A percentile compares a stretch with the other conserved stretches of the same genome.
Evolutionary conservation across 495 filamentous ascomycete species (phyloP).

Genomic region (Viridothelium virens): DNA sequence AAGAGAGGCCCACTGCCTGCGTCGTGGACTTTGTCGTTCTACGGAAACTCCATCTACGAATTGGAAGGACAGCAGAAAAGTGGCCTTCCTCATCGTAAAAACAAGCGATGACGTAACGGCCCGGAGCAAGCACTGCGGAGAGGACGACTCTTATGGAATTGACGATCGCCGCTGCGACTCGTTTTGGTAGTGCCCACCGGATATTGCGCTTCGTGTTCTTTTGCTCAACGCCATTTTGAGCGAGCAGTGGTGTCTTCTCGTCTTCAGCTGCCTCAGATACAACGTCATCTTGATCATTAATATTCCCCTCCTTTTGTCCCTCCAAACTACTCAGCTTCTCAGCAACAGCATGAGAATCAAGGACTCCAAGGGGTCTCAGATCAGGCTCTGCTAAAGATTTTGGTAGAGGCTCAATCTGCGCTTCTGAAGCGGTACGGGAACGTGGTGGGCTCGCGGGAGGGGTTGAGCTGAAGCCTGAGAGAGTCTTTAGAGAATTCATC

Average conservation of each 20-base stretch:
- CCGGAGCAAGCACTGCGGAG: conserved; percentile 68
- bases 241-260: conserved; percentile 62
- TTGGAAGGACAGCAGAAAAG: conserved; percentile 50
- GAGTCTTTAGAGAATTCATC: conserved; percentile 98
- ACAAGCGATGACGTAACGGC: conserved; percentile 68
- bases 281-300: conserved; percentile 5
- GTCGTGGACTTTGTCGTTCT: conserved; percentile 34
- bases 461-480: conserved; percentile 68
- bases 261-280: conserved; percentile 28
- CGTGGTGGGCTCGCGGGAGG: conserved; percentile 37
- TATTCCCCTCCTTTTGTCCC: background rate
- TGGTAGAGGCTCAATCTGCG: conserved; percentile 20
- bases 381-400: conserved; percentile 11
- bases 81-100: conserved; percentile 72
- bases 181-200: conserved; percentile 51
- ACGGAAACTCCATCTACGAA: conserved; percentile 23
- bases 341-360: conserved; percentile 16
- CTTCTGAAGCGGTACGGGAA: conserved; percentile 24
- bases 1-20: conserved; percentile 35
- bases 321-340: conserved; percentile 18
- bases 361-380: background rate
- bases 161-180: conserved; percentile 52
- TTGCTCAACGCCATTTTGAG: conserved; percentile 11
- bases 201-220: conserved; percentile 33
- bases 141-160: conserved; percentile 67